These are phyloP conservation scores for Aspergillus tanneri DNA, from an alignment of 2,329 filamentous ascomycete species.

Conservation along the genomic window DNA sequence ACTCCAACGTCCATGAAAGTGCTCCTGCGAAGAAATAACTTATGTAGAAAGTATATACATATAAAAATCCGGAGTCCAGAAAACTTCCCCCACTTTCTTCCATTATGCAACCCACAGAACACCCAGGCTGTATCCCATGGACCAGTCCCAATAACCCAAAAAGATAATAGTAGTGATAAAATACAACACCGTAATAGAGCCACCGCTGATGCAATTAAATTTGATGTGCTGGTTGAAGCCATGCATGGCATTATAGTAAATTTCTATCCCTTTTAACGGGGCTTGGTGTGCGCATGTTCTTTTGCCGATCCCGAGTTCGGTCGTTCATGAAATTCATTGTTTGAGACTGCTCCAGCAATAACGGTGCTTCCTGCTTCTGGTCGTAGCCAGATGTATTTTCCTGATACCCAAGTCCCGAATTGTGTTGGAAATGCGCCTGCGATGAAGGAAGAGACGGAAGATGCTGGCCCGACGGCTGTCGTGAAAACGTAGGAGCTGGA, in stretches of 20 bases:
- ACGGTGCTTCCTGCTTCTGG: constrained; percentile 27
- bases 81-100: not conserved
- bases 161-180: not conserved
- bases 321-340: constrained; percentile 33
- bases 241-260: constrained; percentile 20
- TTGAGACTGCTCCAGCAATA: constrained; percentile 33
- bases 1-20: not conserved
- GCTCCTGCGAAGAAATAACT: not conserved
- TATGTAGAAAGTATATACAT: constrained; percentile 3
- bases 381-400: constrained; percentile 19
- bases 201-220: constrained; percentile 14
- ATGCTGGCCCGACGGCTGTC: constrained; percentile 24
- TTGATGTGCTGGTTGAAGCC: too few species aligned
- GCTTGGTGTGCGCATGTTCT: constrained; percentile 39
- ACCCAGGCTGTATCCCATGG: not conserved
- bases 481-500: constrained; percentile 22
- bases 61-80: constrained; percentile 1
- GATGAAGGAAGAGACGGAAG: constrained; percentile 23
- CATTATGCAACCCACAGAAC: not conserved
- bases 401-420: constrained; percentile 28
- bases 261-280: constrained; percentile 33
- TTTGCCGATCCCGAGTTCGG: constrained; percentile 32
- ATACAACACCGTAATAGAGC: not conserved
- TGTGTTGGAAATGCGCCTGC: constrained; percentile 28
- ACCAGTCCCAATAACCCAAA: constrained; percentile 3